These are phyloP conservation scores for Vicia villosa DNA, from an alignment of 306 rosid genomes.

Conservation along the genomic window DNA sequence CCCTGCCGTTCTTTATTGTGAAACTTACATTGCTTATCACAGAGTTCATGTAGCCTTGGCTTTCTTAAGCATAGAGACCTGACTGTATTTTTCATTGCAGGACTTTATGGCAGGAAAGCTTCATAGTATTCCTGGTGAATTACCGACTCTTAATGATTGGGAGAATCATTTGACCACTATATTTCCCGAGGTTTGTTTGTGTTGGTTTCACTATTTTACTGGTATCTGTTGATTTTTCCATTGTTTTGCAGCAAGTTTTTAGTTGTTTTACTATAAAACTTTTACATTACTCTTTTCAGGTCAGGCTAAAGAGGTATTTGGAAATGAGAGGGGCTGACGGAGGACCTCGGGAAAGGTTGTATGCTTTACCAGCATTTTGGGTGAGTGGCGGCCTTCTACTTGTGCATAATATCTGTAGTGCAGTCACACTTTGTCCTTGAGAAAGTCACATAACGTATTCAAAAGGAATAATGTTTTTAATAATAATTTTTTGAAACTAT, in stretches of 20 bases:
- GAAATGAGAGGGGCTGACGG: constrained; percentile 98
- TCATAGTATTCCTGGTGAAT: constrained; percentile 65
- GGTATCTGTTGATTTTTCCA: constrained; percentile 31
- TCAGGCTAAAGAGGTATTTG: constrained; percentile 83
- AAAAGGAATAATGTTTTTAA: constrained; percentile 14
- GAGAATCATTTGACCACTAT: constrained; percentile 86
- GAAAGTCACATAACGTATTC: constrained; percentile 10
- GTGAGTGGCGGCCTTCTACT: constrained; percentile 40
- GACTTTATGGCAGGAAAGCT: constrained; percentile 82
- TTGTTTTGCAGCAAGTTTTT: constrained; percentile 35
- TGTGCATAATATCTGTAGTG: constrained; percentile 8
- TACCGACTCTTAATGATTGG: constrained; percentile 85
- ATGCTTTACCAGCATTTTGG: constrained; percentile 92
- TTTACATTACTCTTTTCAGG: constrained; percentile 50
- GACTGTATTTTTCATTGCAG: constrained; percentile 47
- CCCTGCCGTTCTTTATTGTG: background rate
- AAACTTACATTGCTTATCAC: constrained; percentile 4
- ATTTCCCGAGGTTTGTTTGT: constrained; percentile 68
- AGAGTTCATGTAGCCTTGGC: constrained; percentile 1
- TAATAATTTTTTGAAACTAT: constrained; percentile 9
- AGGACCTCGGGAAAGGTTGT: constrained; percentile 77
- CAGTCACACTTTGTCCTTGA: constrained; percentile 17
- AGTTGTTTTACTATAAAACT: constrained; percentile 15
- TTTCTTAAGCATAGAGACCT: constrained; percentile 24
- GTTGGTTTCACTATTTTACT: constrained; percentile 31